Percentiles rank a stretch among this genome's conserved stretches.
Evolutionary conservation across 306 rosid species (phyloP).

Genomic region (Canavalia gladiata): DNA sequence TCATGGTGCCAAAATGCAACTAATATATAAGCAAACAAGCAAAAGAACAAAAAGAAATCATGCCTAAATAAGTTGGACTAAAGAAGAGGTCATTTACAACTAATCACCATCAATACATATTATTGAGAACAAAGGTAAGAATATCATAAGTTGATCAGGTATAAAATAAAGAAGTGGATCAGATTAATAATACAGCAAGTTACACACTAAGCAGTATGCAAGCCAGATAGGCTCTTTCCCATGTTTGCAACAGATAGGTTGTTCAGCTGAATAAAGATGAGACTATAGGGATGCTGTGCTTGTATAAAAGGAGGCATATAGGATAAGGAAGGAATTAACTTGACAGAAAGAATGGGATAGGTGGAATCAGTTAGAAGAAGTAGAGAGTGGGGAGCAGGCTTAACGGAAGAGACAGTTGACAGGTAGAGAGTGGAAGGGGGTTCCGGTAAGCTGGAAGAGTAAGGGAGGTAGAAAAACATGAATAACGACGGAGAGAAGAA

Average conservation of each 20-base stretch:
- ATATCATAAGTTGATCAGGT: not conserved
- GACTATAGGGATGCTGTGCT: not conserved
- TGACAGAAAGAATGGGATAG: not conserved
- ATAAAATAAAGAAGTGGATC: not conserved
- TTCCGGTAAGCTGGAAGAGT: not conserved
- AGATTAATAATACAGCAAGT: slow-evolving; percentile 20
- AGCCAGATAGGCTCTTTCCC: not conserved
- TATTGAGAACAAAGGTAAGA: not conserved
- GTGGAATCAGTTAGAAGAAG: not conserved
- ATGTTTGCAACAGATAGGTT: not conserved
- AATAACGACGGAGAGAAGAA: not conserved
- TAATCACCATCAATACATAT: not conserved
- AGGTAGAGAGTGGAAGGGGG: not conserved
- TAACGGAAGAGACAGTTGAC: not conserved
- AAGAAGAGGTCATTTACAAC: slow-evolving; percentile 1
- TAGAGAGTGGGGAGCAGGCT: not conserved
- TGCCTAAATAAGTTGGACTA: not conserved
- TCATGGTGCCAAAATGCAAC: slow-evolving; percentile 29
- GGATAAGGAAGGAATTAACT: slow-evolving; percentile 13
- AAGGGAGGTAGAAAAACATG: not conserved
- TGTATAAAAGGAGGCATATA: slow-evolving; percentile 12
- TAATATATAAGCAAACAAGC: not conserved
- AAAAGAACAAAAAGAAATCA: not conserved
- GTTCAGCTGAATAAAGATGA: not conserved
- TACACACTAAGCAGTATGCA: not conserved